A percentile compares a stretch with the other conserved stretches of the same genome.
Conservation (phyloP, 192 early-diverging fungal species). For the Rhizophagus prolifer region DNA sequence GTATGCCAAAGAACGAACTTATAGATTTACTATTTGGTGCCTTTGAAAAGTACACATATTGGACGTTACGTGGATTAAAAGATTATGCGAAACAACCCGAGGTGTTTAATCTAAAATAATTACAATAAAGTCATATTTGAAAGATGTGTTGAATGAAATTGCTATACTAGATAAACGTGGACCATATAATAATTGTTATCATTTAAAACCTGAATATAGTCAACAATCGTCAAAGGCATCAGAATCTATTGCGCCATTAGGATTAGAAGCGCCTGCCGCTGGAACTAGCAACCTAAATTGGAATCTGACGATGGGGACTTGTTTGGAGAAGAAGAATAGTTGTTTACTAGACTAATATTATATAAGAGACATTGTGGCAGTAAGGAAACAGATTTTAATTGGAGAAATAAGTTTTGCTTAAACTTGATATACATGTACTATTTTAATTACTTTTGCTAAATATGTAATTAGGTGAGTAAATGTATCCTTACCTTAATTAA, state of each 20-base stretch:
- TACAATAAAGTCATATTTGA: slow-evolving; percentile 60
- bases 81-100: slow-evolving; percentile 82
- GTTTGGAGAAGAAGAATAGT: neutral
- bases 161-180: slow-evolving; percentile 82
- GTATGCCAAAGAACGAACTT: slow-evolving; percentile 82
- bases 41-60: slow-evolving; percentile 81
- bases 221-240: slow-evolving; percentile 42
- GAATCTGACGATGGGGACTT: slow-evolving; percentile 38
- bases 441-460: too few relatives aligned
- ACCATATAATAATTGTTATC: slow-evolving; percentile 75
- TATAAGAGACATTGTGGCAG: too few relatives aligned
- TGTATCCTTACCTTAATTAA: too few relatives aligned
- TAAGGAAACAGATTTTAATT: too few relatives aligned
- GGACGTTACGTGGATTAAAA: slow-evolving; percentile 80
- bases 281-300: slow-evolving; percentile 23
- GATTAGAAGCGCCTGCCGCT: slow-evolving; percentile 1
- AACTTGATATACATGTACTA: too few relatives aligned
- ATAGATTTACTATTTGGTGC: slow-evolving; percentile 79
- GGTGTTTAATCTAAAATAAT: slow-evolving; percentile 28
- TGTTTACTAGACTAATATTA: too few relatives aligned
- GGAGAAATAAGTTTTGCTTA: too few relatives aligned
- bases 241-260: slow-evolving; percentile 5
- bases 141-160: slow-evolving; percentile 81
- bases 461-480: too few relatives aligned
- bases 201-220: slow-evolving; percentile 82